These are phyloP conservation scores for Citrus cavaleriei DNA, from an alignment of 345 rosid species.

Conservation along the genomic window DNA sequence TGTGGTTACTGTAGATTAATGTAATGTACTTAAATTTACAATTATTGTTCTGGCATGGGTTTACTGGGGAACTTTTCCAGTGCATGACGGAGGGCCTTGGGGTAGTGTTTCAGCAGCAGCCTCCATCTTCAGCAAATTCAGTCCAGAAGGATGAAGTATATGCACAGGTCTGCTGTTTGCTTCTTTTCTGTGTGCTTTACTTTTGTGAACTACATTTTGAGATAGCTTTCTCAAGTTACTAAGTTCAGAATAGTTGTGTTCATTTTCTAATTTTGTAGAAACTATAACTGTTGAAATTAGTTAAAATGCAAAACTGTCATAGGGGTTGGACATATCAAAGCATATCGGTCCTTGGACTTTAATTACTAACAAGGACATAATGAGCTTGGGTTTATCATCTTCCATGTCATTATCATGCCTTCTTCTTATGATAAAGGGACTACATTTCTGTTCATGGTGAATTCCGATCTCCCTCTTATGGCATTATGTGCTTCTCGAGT, in stretches of 20 bases:
- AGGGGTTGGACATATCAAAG: background rate
- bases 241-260: background rate
- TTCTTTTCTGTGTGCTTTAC: background rate
- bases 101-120: constrained; percentile 54
- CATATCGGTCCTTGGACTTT: background rate
- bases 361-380: background rate
- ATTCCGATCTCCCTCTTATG: background rate
- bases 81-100: constrained; percentile 79
- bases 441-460: background rate
- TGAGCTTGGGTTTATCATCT: background rate
- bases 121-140: constrained; percentile 49
- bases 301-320: background rate
- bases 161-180: constrained; percentile 63
- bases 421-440: background rate
- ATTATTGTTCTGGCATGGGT: constrained; percentile 15
- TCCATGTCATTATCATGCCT: background rate
- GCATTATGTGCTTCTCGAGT: background rate
- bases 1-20: constrained; percentile 2
- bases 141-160: constrained; percentile 71
- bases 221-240: background rate
- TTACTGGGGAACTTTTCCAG: constrained; percentile 33
- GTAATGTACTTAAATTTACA: constrained; percentile 4
- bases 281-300: background rate
- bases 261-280: background rate
- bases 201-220: background rate